A percentile compares a stretch with the other conserved stretches of the same genome.
Evolutionary conservation across 2,329 filamentous ascomycete species (phyloP).

Genomic region (Fusarium nodosum): DNA sequence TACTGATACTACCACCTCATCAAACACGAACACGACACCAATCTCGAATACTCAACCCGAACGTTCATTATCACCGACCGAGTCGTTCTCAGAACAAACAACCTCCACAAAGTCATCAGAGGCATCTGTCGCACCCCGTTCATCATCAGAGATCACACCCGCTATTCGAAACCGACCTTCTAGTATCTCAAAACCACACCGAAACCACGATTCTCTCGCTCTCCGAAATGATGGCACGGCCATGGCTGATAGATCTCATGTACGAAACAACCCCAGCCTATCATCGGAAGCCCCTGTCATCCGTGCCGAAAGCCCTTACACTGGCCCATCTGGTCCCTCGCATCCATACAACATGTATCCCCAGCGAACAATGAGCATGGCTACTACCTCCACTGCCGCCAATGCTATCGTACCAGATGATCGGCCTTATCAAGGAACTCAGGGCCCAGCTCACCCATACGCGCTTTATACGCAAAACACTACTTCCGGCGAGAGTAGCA

Average conservation of each 20-base stretch:
- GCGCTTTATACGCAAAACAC: slow-evolving; percentile 87
- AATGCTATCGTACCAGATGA: slow-evolving; percentile 54
- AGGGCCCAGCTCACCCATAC: slow-evolving; percentile 86
- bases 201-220: slow-evolving; percentile 63
- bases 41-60: slow-evolving; percentile 42
- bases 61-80: slow-evolving; percentile 14
- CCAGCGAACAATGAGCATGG: slow-evolving; percentile 77
- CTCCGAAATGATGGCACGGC: slow-evolving; percentile 64
- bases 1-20: slow-evolving; percentile 36
- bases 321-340: slow-evolving; percentile 78
- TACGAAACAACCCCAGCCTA: slow-evolving; percentile 49
- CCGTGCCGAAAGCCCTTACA: slow-evolving; percentile 73
- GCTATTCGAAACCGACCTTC: slow-evolving; percentile 60
- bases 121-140: slow-evolving; percentile 18
- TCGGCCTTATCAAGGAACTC: slow-evolving; percentile 69
- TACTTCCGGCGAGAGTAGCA: slow-evolving; percentile 61
- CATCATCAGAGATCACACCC: slow-evolving; percentile 41
- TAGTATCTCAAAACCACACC: slow-evolving; percentile 68
- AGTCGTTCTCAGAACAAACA: slow-evolving; percentile 33
- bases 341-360: slow-evolving; percentile 89
- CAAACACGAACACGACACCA: slow-evolving; percentile 33
- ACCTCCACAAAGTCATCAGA: slow-evolving; percentile 28
- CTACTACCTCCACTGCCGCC: slow-evolving; percentile 80
- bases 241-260: slow-evolving; percentile 30
- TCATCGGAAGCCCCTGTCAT: slow-evolving; percentile 58